Conservation (phyloP, 2,329 filamentous ascomycete species). For the Diplodia corticola region DNA sequence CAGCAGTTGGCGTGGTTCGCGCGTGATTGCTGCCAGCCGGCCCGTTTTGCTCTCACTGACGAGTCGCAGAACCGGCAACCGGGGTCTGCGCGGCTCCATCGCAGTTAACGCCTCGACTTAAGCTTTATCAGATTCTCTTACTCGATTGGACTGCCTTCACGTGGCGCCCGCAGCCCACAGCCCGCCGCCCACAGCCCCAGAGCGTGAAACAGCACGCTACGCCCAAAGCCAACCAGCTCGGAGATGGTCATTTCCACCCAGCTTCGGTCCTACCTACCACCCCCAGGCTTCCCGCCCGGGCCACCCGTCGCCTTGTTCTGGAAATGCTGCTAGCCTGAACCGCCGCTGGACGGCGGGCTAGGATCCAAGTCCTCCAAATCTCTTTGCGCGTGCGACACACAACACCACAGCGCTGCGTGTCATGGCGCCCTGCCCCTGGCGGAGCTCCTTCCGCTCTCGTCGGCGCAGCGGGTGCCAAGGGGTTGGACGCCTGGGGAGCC, state of each 20-base stretch:
- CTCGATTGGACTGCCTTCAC: constrained; percentile 16
- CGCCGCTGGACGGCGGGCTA: neutral
- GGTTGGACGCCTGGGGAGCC: constrained; percentile 7
- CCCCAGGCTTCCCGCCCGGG: constrained; percentile 1
- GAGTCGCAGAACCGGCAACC: constrained; percentile 20
- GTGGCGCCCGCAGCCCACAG: constrained; percentile 5
- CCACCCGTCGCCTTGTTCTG: neutral
- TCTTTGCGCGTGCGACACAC: constrained; percentile 12
- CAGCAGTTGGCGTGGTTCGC: constrained; percentile 18
- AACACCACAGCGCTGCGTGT: constrained; percentile 18
- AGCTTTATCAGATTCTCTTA: constrained; percentile 18
- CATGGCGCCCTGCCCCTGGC: constrained; percentile 17
- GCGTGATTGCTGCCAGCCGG: constrained; percentile 15
- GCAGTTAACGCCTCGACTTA: neutral
- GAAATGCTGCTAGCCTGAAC: constrained; percentile 11
- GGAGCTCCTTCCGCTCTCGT: constrained; percentile 13
- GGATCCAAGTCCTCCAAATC: constrained; percentile 18
- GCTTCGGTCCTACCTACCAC: constrained; percentile 10
- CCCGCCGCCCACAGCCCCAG: constrained; percentile 1
- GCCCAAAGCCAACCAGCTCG: neutral
- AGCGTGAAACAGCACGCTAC: constrained; percentile 11
- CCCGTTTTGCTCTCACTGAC: constrained; percentile 11
- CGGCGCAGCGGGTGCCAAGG: constrained; percentile 11
- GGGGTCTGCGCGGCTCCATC: constrained; percentile 13
- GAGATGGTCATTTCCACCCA: constrained; percentile 11